Percentiles rank a stretch among this genome's conserved stretches.
Evolutionary conservation across 2,329 filamentous ascomycete species (phyloP).

Genomic region (Emericellopsis cladophorae): DNA sequence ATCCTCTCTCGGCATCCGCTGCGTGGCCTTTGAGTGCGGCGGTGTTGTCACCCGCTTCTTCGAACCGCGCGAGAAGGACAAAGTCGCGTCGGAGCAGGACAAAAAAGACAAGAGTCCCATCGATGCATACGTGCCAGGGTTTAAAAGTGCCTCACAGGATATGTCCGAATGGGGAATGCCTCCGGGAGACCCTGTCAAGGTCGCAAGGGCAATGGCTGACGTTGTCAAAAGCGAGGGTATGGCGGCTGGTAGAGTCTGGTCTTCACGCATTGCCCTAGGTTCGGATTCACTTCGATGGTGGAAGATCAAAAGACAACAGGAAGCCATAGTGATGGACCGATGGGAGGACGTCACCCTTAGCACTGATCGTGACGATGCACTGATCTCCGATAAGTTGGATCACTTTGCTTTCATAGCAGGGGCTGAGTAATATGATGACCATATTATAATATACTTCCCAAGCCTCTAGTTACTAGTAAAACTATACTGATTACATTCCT

Average conservation of each 20-base stretch:
- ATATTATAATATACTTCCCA: too few relatives aligned
- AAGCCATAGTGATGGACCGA: too few relatives aligned
- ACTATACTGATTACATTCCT: too few relatives aligned
- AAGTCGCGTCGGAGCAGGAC: conserved; percentile 1
- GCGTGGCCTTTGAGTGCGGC: conserved; percentile 17
- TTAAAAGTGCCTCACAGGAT: conserved; percentile 7
- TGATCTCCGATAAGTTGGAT: too few relatives aligned
- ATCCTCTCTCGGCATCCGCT: conserved; percentile 11
- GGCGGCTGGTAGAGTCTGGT: conserved; percentile 10
- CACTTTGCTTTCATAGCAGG: too few relatives aligned
- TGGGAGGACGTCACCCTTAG: too few relatives aligned
- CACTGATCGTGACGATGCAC: too few relatives aligned
- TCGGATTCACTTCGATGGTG: conserved; percentile 7
- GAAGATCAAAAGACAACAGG: too few relatives aligned
- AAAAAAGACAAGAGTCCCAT: conserved; percentile 1
- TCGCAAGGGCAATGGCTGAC: conserved; percentile 10
- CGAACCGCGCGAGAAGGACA: conserved; percentile 9
- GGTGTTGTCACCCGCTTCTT: conserved; percentile 15
- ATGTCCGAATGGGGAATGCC: conserved; percentile 5
- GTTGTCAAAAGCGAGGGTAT: conserved; percentile 14
- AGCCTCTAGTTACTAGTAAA: too few relatives aligned
- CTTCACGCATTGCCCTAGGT: conserved; percentile 15
- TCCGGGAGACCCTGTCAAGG: conserved; percentile 12
- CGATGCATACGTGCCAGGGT: conserved; percentile 9
- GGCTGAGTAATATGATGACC: too few relatives aligned